Evolutionary conservation across 371 early-diverging fungal genomes (phyloP), one percentile per base, ranked within the genome.

Genomic region (Mucor irregularis): DNA sequence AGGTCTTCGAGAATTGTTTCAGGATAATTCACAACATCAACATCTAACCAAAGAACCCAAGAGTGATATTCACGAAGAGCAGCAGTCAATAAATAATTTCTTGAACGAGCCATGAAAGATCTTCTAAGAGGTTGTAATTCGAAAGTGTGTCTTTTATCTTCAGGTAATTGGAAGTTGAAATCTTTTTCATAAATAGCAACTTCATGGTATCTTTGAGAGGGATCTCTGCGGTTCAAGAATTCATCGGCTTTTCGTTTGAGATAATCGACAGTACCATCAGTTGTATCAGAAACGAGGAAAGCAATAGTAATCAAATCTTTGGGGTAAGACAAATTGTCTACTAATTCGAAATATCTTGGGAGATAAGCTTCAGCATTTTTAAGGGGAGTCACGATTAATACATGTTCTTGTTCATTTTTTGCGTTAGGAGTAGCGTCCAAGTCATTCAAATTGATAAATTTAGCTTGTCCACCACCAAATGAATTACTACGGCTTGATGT

Each of bases 21-120:
- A 9, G 88, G 78, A 44, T 84, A 87, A 49, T 78, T 73, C 4
- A 81, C 64, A 10, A 87, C 78, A 62, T 87, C 87, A 13, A 82
- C 84, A 59, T 87, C 87, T 2, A 85, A 64, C 87, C 87, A 87
- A 21, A 87, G 65, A 4, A 87, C 85, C 85, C 86, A 87, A 21
- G 81, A 74, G 43, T 85, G 85, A 53, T 81, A 77, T 46, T 63
- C 61, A 39, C 63, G 54, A 3, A 86, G 61, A 8, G 85, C 78
- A 3, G 80, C 71, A 17, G 74, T 73, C 61, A 84, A 60, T 24
- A 85, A 54, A 37, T 76, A 72, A 52, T 85, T 86, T 56, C 87
- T 76, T 13, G 84, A 81, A 22, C 72, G 68, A 17, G 87, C 84
- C 74, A 86, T 75, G 53, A 67, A 73, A 9, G 68, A 72, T 26